Base-by-base conservation (phyloP, 257 asterid genomes). In the Misopates orontium region DNA sequence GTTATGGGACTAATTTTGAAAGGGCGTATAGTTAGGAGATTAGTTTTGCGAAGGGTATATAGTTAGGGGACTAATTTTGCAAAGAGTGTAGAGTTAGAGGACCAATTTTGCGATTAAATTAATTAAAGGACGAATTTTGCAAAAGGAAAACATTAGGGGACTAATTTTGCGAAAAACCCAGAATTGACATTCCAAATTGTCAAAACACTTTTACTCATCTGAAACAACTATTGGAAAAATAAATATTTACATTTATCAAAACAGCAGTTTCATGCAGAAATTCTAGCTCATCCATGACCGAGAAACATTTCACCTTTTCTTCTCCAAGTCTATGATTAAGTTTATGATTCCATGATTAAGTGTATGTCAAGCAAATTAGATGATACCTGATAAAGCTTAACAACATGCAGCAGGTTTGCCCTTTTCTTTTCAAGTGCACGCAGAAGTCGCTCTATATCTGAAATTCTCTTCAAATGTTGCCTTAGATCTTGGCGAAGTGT, bases 331-430 rank as follows among this genome's bases (percentile, higher is more conserved):
- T n/a, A 28, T 7, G 7, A 28, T 28, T 28, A 28, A 28, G 7
- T 7, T n/a, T 28, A 45, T 17, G 0, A 36, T 57, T 21, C 58
- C 36, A 73, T 16, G 11, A 56, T 24, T 11, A 48, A 67, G 50
- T 66, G 32, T 10, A 39, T 53, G 41, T 52, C 64, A 71, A 54
- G 56, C 44, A 62, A 73, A 58, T 28, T 40, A 68, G 31, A 64
- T 40, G 68, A 45, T 67, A 93, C 99, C 97, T 93, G 99, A 82
- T 93, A 93, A 70, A 93, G 97, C 80, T 93, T 93, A 57, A 93
- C 95, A 73, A 93, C 85, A 77, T 88, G 97, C 68, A 83, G 78
- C 64, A 90, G 85, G 50, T 78, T 73, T 50, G 96, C 97, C 56
- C 86, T 79, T 78, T 74, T 87, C 83, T 82, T 93, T 77, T 86